These are phyloP conservation scores for Nadsonia fulvescens DNA, from an alignment of 805 yeast genomes.

Conservation along the genomic window DNA sequence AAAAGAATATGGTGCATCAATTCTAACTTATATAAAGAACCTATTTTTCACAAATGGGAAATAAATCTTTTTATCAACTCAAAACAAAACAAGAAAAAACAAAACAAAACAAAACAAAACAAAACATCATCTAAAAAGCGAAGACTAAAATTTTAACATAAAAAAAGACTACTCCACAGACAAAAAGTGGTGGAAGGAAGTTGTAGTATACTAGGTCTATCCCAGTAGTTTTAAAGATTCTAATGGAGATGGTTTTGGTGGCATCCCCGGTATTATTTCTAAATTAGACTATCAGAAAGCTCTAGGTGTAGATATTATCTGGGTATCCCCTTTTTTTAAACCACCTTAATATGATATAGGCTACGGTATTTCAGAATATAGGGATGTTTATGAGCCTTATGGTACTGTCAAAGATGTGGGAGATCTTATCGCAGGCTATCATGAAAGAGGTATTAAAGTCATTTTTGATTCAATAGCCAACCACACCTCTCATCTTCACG, in stretches of 20 bases:
- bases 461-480: conserved; percentile 39
- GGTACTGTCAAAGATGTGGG: conserved; percentile 39
- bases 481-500: conserved; percentile 38
- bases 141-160: too few relatives aligned
- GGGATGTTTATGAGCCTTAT: conserved; percentile 31
- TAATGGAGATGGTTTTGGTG: conserved; percentile 42
- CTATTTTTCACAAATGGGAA: too few relatives aligned
- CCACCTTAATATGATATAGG: conserved; percentile 50
- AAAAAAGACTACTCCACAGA: too few relatives aligned
- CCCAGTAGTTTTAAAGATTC: conserved; percentile 44
- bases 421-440: conserved; percentile 27
- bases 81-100: too few relatives aligned
- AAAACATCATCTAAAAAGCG: too few relatives aligned
- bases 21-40: too few relatives aligned
- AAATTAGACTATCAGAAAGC: conserved; percentile 32
- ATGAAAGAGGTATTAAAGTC: conserved; percentile 32
- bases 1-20: too few relatives aligned
- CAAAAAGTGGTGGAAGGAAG: conserved; percentile 60
- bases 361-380: conserved; percentile 38
- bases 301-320: conserved; percentile 32
- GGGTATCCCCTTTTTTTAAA: conserved; percentile 42
- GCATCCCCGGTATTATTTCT: conserved; percentile 32
- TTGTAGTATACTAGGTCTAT: conserved; percentile 40
- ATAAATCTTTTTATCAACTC: too few relatives aligned
- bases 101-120: too few relatives aligned